Percentiles rank a stretch among this genome's conserved stretches.
phyloP scores from a whole-genome alignment of 768 basidiomycete species.

The Termitomyces sp. region DNA sequence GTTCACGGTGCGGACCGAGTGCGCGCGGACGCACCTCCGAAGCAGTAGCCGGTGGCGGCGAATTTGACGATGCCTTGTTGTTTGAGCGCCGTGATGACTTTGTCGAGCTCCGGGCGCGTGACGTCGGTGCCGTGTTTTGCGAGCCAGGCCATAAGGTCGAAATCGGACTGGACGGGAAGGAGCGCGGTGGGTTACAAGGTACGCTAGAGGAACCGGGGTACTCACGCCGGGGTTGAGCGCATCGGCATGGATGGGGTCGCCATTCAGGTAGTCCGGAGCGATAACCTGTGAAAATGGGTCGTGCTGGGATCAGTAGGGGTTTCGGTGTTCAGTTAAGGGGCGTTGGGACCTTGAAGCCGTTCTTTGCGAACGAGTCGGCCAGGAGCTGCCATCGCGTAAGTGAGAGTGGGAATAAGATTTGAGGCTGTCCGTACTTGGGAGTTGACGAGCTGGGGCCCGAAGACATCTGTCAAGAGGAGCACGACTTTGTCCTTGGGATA shows the following conservation, averaged over 20 bases:
- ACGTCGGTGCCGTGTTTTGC: constrained; percentile 28
- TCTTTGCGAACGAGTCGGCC: constrained; percentile 37
- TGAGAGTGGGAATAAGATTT: not conserved
- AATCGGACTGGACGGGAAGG: constrained; percentile 26
- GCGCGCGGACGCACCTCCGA: constrained; percentile 42
- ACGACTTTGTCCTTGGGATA: constrained; percentile 53
- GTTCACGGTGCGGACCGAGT: too few species aligned
- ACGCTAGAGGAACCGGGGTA: not conserved
- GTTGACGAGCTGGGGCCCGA: constrained; percentile 45
- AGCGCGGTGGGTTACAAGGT: too few species aligned
- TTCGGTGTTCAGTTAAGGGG: not conserved
- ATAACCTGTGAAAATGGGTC: constrained; percentile 23
- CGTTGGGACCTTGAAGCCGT: constrained; percentile 35
- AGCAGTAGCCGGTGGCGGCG: constrained; percentile 66
- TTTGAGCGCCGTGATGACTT: constrained; percentile 52
- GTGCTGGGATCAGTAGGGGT: too few species aligned
- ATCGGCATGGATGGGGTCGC: constrained; percentile 32
- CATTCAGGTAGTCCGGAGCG: constrained; percentile 35
- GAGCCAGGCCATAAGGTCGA: constrained; percentile 40
- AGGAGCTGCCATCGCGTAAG: constrained; percentile 23
- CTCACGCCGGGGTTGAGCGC: constrained; percentile 28
- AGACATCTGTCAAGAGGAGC: constrained; percentile 49
- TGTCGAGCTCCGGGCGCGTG: constrained; percentile 48
- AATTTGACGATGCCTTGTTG: constrained; percentile 52
- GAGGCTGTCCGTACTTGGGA: constrained; percentile 27